A percentile compares a stretch with the other conserved stretches of the same genome.
These are phyloP conservation scores for Colletotrichum australisinense DNA, from an alignment of 2,329 filamentous ascomycete genomes.

Conservation along the genomic window DNA sequence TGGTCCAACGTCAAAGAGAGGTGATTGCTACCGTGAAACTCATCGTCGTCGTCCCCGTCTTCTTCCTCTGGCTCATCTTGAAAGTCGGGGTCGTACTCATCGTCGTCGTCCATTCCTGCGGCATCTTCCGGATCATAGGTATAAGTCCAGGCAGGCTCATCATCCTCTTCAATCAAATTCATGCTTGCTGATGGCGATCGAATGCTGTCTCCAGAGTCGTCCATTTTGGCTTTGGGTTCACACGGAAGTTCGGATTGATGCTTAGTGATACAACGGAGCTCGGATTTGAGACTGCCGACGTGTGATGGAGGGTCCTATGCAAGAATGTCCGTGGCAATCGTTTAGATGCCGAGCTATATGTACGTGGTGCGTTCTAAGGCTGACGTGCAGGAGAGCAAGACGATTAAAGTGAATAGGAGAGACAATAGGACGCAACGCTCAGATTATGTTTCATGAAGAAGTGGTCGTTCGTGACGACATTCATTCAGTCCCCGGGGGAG, in stretches of 20 bases:
- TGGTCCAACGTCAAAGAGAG: not conserved
- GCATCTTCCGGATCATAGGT: constrained; percentile 22
- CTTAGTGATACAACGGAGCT: constrained; percentile 32
- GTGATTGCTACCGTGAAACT: constrained; percentile 23
- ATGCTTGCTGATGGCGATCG: not conserved
- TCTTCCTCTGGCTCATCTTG: constrained; percentile 42
- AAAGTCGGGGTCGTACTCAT: constrained; percentile 43
- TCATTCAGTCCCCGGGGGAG: constrained; percentile 25
- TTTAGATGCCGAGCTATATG: not conserved
- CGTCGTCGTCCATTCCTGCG: constrained; percentile 48
- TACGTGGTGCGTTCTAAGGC: not conserved
- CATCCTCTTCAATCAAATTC: not conserved
- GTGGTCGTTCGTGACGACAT: constrained; percentile 35
- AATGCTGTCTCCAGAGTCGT: not conserved
- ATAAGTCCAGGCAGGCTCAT: constrained; percentile 8
- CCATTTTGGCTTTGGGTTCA: constrained; percentile 24
- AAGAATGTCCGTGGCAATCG: constrained; percentile 1
- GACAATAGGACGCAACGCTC: not conserved
- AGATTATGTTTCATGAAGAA: constrained; percentile 24
- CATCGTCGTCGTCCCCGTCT: constrained; percentile 36
- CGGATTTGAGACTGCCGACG: constrained; percentile 32
- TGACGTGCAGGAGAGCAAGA: not conserved
- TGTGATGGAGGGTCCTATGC: constrained; percentile 8
- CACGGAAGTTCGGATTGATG: constrained; percentile 28
- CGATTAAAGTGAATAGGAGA: not conserved